Evolutionary conservation across 768 basidiomycete genomes (phyloP).

Genomic region (Heimioporus sp.): DNA sequence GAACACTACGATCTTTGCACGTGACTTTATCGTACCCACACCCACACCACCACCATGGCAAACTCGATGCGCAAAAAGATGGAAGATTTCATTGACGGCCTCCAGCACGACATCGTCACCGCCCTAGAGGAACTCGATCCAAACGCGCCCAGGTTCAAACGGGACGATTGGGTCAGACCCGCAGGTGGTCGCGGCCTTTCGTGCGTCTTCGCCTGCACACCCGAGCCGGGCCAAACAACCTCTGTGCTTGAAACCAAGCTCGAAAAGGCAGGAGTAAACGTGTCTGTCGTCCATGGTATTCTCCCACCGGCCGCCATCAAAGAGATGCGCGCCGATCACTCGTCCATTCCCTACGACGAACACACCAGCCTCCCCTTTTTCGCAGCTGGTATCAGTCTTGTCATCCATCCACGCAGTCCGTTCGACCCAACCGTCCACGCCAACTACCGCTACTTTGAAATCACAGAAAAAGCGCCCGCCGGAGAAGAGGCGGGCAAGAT

Average conservation of each 20-base stretch:
- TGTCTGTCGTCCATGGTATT: slow-evolving; percentile 84
- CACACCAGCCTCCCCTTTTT: slow-evolving; percentile 82
- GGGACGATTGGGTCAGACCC: slow-evolving; percentile 74
- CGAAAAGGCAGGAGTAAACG: slow-evolving; percentile 96
- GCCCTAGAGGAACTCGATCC: slow-evolving; percentile 81
- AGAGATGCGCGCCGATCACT: slow-evolving; percentile 95
- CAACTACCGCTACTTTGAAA: slow-evolving; percentile 98
- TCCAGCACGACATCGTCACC: slow-evolving; percentile 79
- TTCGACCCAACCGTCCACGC: slow-evolving; percentile 92
- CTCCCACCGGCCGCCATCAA: slow-evolving; percentile 88
- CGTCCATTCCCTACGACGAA: slow-evolving; percentile 61
- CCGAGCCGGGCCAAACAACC: slow-evolving; percentile 28
- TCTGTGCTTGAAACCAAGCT: slow-evolving; percentile 52
- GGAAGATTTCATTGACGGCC: slow-evolving; percentile 66
- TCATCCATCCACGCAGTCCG: slow-evolving; percentile 93
- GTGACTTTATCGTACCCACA: slow-evolving; percentile 21
- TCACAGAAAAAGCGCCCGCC: slow-evolving; percentile 51
- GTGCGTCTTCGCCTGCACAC: slow-evolving; percentile 69
- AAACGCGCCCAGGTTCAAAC: slow-evolving; percentile 65
- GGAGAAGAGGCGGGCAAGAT: slow-evolving; percentile 47
- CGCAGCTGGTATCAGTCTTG: slow-evolving; percentile 88
- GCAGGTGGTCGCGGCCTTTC: slow-evolving; percentile 73
- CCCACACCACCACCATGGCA: slow-evolving; percentile 6
- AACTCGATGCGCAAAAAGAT: slow-evolving; percentile 71
- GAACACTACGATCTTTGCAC: slow-evolving; percentile 12